Evolutionary conservation across 2,329 filamentous ascomycete species (phyloP).

Genomic region (Sporothrix inflata): DNA sequence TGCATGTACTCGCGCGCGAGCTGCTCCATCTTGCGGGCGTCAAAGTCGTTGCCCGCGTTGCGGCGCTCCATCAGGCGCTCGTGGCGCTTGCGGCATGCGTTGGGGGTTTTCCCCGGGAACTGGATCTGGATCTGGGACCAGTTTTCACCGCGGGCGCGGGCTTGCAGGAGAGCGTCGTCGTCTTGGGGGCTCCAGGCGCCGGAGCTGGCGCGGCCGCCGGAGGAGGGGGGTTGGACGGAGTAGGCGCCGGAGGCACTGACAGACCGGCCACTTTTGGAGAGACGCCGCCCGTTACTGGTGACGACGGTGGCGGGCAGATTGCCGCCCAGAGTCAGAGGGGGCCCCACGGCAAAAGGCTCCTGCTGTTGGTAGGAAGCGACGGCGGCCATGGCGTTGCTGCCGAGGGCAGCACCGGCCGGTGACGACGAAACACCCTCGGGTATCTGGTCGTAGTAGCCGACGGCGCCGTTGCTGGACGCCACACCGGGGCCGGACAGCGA

Average conservation of each 20-base stretch:
- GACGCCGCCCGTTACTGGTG: constrained; percentile 4
- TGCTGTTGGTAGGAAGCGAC: constrained; percentile 19
- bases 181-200: constrained; percentile 74
- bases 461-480: neutral
- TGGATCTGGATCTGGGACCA: constrained; percentile 79
- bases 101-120: constrained; percentile 77
- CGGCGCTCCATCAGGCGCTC: constrained; percentile 79
- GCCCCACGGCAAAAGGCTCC: constrained; percentile 42
- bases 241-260: neutral
- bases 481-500: constrained; percentile 26
- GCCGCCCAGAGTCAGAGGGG: constrained; percentile 38
- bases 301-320: neutral
- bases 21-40: constrained; percentile 71
- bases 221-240: neutral
- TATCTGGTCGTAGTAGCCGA: constrained; percentile 41
- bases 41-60: constrained; percentile 73
- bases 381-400: constrained; percentile 32
- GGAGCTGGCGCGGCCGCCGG: constrained; percentile 54
- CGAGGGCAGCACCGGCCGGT: constrained; percentile 20
- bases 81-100: constrained; percentile 87
- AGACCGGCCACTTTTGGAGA: neutral
- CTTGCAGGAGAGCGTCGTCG: constrained; percentile 72
- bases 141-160: constrained; percentile 75
- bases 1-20: constrained; percentile 79
- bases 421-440: constrained; percentile 34